These are phyloP conservation scores for Raddia guianensis DNA, from an alignment of 176 grass and related monocot species.

Conservation along the genomic window DNA sequence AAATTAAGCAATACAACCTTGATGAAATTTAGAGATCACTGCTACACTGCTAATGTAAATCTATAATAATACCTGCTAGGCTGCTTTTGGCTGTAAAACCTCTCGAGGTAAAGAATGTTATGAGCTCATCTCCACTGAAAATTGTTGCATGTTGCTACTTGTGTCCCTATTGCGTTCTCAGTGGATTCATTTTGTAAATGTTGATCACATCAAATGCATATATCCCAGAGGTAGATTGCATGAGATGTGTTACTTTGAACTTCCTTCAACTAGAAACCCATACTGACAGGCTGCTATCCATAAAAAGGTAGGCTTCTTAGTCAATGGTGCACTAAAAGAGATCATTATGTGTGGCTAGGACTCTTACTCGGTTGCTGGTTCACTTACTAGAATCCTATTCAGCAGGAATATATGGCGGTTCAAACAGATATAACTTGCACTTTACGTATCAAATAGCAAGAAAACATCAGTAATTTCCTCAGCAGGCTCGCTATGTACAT, in stretches of 20 bases:
- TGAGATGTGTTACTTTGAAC: slow-evolving; percentile 12
- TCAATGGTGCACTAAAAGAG: slow-evolving; percentile 14
- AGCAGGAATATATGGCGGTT: slow-evolving; percentile 15
- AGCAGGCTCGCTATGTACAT: slow-evolving; percentile 18
- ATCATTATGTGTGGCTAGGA: slow-evolving; percentile 30
- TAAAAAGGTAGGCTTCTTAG: slow-evolving; percentile 35
- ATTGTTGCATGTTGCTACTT: slow-evolving; percentile 10
- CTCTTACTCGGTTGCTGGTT: slow-evolving; percentile 12
- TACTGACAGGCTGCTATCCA: slow-evolving; percentile 5
- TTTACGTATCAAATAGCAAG: slow-evolving; percentile 35
- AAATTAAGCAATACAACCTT: slow-evolving; percentile 24
- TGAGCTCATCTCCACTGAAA: slow-evolving; percentile 2
- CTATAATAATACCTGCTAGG: slow-evolving; percentile 18
- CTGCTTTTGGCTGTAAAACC: slow-evolving; percentile 2
- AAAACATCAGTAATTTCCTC: slow-evolving; percentile 18
- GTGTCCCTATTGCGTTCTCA: slow-evolving; percentile 4
- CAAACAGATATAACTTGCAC: slow-evolving; percentile 14
- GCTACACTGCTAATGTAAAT: slow-evolving; percentile 22
- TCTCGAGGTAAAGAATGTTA: slow-evolving; percentile 20
- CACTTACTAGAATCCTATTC: slow-evolving; percentile 24
- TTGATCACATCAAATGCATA: slow-evolving; percentile 26
- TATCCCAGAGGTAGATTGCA: slow-evolving; percentile 21
- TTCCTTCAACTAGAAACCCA: slow-evolving; percentile 12
- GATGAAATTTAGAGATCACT: slow-evolving; percentile 5
- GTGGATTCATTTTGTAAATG: slow-evolving; percentile 32